Base-by-base conservation (phyloP, 2,329 filamentous ascomycete genomes). In the Sporothrix phasma region DNA sequence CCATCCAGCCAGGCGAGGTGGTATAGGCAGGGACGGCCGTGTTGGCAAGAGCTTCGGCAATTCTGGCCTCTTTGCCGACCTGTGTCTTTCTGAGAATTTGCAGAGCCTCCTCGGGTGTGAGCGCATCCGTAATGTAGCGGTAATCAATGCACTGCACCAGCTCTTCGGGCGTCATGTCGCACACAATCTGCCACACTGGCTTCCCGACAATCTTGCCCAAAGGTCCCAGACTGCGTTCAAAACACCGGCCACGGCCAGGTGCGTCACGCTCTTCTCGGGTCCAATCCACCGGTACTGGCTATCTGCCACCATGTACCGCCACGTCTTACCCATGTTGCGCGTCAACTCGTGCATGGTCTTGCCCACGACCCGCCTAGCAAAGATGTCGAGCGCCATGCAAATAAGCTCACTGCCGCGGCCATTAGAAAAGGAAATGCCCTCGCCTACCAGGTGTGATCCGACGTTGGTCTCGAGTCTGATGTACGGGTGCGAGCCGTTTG, bases 151-250 rank as follows among this genome's bases (percentile, higher is more conserved):
- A 93, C 65, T 81, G 77, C 61, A 96, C 91, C 60, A 95, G 85
- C 77, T 96, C 88, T 76, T 94, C 88, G 0, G 92, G 90, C 3
- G 82, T 87, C 89, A 96, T 95, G 69, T 96, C 92, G 15, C 89
- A 88, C 24, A 97, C 88, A 67, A 97, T 88, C 65, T 86, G 84
- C 92, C 92, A 96, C 15, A 96, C 90, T 2, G 92, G 92, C 79
- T 96, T 96, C 68, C 83, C 81, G 34, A 94, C 83, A 1, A 83
- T 83, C 79, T 95, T 96, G 63, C 91, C 92, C 92, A 96, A 17
- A 96, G 84, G 74, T 96, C 92, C 92, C 92, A 96, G 70, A 96
- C 81, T 15, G 91, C 92, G 74, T 96, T 96, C 70, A 95, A 89
- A 17, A 96, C 88, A 51, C 90, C 89, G 34, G 90, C 91, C 11